Base-by-base conservation (phyloP, 129 eudicot species). In the Calendula officinalis region DNA sequence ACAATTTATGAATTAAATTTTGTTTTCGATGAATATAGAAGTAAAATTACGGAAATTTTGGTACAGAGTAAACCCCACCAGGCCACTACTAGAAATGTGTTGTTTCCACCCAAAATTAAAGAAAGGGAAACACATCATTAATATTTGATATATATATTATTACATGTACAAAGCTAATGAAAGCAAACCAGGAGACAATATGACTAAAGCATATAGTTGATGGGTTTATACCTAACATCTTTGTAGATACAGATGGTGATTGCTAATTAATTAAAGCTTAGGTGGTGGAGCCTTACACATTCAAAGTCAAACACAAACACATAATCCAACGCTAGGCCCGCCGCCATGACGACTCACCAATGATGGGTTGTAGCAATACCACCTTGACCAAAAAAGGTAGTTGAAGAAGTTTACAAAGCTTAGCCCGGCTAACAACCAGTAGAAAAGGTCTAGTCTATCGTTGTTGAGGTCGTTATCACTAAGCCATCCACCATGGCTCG, bases 351-450 rank as follows among this genome's bases (percentile, higher is more conserved):
- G 40, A 8, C 15, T 39, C 40, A 17, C 47, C 52, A 81, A 12
- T 7, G 87, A 78, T 22, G 88, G 85, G 67, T 81, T 84, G 66
- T 76, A 79, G 64, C 84, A 77, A 77, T 81, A 85, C 98, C 98
- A 88, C 34, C 65, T 76, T 47, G 95, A 77, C 85, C 98, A 92
- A 49, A 83, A 92, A 37, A 92, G 75, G 70, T 92, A 92, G 57
- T 85, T 83, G 15, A 85, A 17, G 62, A 88, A 83, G 73, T 92
- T 92, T 65, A 77, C 13, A 55, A 92, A 77, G 76, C 96, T 92
- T 14, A 92, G 51, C 5, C 62, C 82, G 6, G 96, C 95, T 13
- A 92, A 41, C 63, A 92, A 7, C 98, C 98, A 92, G 41, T 92
- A 92, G 40, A 92, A 92, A 35, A 83, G 80, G 57, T 92, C 98